Evolutionary conservation across 192 early-diverging fungal genomes (phyloP).

Genomic region (Dimargaris cristalligena): DNA sequence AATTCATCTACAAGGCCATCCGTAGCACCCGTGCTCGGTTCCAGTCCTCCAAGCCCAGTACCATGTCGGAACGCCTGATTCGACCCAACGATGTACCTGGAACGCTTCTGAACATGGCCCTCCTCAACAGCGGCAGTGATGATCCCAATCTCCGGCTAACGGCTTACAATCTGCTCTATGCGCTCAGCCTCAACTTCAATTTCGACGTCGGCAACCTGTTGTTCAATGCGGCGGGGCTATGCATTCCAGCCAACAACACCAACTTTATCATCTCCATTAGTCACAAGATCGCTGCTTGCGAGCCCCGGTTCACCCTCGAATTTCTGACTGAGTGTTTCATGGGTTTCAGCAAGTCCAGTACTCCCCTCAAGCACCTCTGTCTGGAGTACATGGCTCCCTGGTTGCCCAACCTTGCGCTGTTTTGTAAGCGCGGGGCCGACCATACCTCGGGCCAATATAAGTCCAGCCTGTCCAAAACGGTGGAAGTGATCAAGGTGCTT

Average conservation of each 20-base stretch:
- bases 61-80: constrained; percentile 51
- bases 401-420: constrained; percentile 60
- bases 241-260: constrained; percentile 77
- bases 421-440: constrained; percentile 15
- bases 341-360: constrained; percentile 58
- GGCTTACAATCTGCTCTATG: constrained; percentile 81
- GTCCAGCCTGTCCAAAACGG: constrained; percentile 37
- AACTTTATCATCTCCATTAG: constrained; percentile 73
- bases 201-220: constrained; percentile 73
- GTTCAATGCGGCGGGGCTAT: constrained; percentile 60
- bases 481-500: constrained; percentile 59
- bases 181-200: constrained; percentile 59
- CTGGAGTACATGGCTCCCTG: constrained; percentile 85
- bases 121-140: constrained; percentile 73
- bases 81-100: constrained; percentile 82
- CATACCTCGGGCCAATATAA: constrained; percentile 13
- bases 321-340: constrained; percentile 73
- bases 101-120: constrained; percentile 77
- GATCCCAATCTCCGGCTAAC: constrained; percentile 65
- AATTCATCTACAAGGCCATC: constrained; percentile 47
- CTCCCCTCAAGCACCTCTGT: constrained; percentile 57
- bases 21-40: constrained; percentile 53
- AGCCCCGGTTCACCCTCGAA: constrained; percentile 70
- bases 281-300: constrained; percentile 52
- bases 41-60: constrained; percentile 42